phyloP scores from a whole-genome alignment of 768 basidiomycete genomes.

The Psilocybe subaeruginosa region DNA sequence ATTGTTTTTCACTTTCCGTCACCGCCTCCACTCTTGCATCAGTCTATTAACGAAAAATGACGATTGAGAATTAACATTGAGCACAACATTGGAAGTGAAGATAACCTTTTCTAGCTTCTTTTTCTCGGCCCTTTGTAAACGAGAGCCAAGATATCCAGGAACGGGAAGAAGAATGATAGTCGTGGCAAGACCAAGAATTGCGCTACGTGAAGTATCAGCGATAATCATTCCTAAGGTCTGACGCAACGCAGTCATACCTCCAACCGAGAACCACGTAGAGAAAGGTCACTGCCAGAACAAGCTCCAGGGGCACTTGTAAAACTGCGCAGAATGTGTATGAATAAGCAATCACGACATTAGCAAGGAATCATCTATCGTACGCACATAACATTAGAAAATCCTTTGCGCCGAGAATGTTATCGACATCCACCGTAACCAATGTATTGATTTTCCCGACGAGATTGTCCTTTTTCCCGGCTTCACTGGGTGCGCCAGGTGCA shows the following conservation, averaged over 20 bases:
- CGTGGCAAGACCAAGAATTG: conserved; percentile 46
- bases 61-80: not conserved
- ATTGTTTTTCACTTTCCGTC: conserved; percentile 50
- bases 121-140: conserved; percentile 50
- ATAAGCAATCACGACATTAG: too few species aligned
- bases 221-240: not conserved
- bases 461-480: conserved; percentile 39
- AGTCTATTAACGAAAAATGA: conserved; percentile 18
- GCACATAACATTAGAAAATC: conserved; percentile 35
- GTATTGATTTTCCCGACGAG: conserved; percentile 80
- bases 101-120: conserved; percentile 42
- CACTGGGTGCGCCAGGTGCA: conserved; percentile 12
- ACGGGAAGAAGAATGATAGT: conserved; percentile 57
- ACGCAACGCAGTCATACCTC: conserved; percentile 33
- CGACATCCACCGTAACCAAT: conserved; percentile 66
- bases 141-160: conserved; percentile 54
- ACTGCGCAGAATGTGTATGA: conserved; percentile 17
- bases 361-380: not conserved
- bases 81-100: not conserved
- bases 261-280: conserved; percentile 48
- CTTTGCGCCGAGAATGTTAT: conserved; percentile 36
- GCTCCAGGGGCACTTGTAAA: conserved; percentile 40
- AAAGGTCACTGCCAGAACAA: conserved; percentile 41
- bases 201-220: conserved; percentile 7
- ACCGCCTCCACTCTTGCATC: conserved; percentile 66